Evolutionary conservation across 2,329 filamentous ascomycete species (phyloP), one percentile per base, ranked within the genome.

Genomic region (Escovopsis sp.): DNA sequence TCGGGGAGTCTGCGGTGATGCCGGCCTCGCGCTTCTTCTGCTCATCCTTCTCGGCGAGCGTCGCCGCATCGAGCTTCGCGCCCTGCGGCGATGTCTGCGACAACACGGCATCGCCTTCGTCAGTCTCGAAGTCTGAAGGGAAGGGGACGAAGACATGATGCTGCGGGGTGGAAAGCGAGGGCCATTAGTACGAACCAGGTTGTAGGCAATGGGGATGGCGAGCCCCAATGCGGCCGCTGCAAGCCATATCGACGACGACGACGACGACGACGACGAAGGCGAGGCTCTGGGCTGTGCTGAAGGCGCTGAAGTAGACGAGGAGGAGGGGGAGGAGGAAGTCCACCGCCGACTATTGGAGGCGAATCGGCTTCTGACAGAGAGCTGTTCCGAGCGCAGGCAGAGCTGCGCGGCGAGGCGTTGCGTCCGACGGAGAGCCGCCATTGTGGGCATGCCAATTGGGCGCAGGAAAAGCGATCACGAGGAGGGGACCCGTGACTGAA

Each of bases 31-130:
- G 79, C 64, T 91, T 94, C 51, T 76, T 73, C 47, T 86, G 71
- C 48, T 76, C 78, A 61, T 96, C 91, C 53, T 84, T 78, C 57
- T 94, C 84, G 53, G 86, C 87, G 50, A 95, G 84, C 34, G 81
- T 74, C 27, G 83, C 71, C 37, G 65, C 56, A 52, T 88, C 82
- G 54, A 76, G 64, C 42, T 65, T 60, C 43, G 63, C 51, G 40
- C 64, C 58, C 43, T 67, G 61, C 39, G 61, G 56, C 45, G 57
- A 51, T 41, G 64, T 57, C 68, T 74, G 52, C 8, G 37, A 8
- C 15, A 32, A 16, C 13, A 12, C 29, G 13, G 34, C 20, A 30
- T 11, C 8, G 5, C 3, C 11, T 11, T 5, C 11, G 27, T 30
- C 27, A 30, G 27, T 30, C 11, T 11, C 5, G 24, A 16, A 35